These are phyloP conservation scores for Fusarium sp. DNA, from an alignment of 2,329 filamentous ascomycete species.

Conservation along the genomic window DNA sequence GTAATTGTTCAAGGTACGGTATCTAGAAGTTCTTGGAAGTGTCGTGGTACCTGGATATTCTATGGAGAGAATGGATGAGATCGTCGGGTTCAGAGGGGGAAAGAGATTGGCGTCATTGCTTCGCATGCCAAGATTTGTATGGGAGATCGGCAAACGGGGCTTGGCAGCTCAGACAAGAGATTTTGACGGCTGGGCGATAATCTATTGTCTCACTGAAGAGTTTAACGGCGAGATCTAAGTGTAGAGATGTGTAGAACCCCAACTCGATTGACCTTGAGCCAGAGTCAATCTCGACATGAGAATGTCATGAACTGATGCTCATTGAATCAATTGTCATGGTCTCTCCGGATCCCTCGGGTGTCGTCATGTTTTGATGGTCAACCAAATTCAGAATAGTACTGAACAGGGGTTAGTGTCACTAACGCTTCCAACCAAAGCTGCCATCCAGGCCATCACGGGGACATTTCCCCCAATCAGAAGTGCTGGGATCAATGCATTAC, in stretches of 20 bases:
- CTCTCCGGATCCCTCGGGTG: conserved; percentile 27
- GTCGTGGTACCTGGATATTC: not conserved
- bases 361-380: conserved; percentile 9
- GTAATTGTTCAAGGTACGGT: not conserved
- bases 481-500: too few relatives aligned
- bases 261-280: not conserved
- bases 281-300: not conserved
- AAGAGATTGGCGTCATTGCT: conserved; percentile 12
- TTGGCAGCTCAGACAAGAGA: conserved; percentile 6
- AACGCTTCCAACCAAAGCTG: not conserved
- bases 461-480: conserved; percentile 3
- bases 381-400: not conserved
- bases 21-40: not conserved
- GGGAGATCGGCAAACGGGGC: conserved; percentile 18
- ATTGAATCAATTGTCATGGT: not conserved
- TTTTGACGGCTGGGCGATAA: not conserved
- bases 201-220: not conserved
- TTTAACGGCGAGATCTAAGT: fast-evolving
- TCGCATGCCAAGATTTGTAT: conserved; percentile 13
- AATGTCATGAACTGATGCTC: not conserved
- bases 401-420: conserved; percentile 2
- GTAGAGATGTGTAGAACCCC: fast-evolving
- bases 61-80: not conserved
- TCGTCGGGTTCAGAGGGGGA: not conserved
- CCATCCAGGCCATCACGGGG: not conserved